These are phyloP conservation scores for Claviceps purpurea DNA, from an alignment of 2,329 filamentous ascomycete genomes.

Conservation along the genomic window DNA sequence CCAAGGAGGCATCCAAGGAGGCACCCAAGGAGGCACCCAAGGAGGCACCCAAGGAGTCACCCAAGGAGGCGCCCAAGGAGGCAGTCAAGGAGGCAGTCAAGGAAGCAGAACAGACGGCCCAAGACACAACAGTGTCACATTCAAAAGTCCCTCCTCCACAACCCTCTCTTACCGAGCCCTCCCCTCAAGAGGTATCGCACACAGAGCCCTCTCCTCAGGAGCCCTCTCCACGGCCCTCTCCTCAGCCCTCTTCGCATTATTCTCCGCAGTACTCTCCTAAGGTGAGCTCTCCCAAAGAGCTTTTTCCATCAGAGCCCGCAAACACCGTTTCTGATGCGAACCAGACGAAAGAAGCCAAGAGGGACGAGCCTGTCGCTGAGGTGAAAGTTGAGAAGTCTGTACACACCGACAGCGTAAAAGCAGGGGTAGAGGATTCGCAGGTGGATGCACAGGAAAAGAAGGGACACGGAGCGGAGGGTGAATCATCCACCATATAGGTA, in stretches of 20 bases:
- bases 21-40: too few relatives aligned
- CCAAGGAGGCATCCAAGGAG: too few relatives aligned
- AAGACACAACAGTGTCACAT: slow-evolving; percentile 9
- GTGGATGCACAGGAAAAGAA: slow-evolving; percentile 19
- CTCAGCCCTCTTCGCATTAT: too few relatives aligned
- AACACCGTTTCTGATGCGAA: slow-evolving; percentile 4
- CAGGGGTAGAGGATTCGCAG: slow-evolving; percentile 20
- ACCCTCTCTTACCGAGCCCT: too few relatives aligned
- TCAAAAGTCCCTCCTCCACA: too few relatives aligned
- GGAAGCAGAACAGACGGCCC: slow-evolving; percentile 15
- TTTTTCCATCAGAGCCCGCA: slow-evolving; percentile 5
- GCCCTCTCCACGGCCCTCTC: too few relatives aligned
- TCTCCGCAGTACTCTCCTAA: too few relatives aligned
- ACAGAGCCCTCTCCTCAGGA: too few relatives aligned
- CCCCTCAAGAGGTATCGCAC: too few relatives aligned
- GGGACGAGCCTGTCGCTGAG: slow-evolving; percentile 8
- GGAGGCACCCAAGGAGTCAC: too few relatives aligned
- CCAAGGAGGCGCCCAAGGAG: slow-evolving; percentile 11
- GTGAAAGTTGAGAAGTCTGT: slow-evolving; percentile 13
- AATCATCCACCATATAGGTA: slow-evolving; percentile 10
- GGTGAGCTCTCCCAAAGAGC: too few relatives aligned
- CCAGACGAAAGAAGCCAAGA: slow-evolving; percentile 10
- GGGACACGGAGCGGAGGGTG: slow-evolving; percentile 12
- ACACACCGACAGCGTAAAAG: slow-evolving; percentile 8
- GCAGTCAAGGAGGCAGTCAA: not conserved